Evolutionary conservation across 768 basidiomycete species (phyloP).

Genomic region (Pleurotus giganteus): DNA sequence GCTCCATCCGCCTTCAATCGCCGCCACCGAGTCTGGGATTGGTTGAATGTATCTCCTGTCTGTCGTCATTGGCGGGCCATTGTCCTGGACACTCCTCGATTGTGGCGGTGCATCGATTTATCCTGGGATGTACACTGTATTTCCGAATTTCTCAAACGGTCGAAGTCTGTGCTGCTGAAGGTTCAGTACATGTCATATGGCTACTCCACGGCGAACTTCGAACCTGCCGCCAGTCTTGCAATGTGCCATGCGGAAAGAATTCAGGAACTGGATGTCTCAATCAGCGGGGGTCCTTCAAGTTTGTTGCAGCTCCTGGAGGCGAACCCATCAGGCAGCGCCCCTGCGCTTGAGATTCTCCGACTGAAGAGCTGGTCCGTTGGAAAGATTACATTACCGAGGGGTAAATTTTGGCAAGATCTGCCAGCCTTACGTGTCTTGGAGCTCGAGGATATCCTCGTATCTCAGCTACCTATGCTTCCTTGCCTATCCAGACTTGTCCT

Average conservation of each 20-base stretch:
- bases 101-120: background rate
- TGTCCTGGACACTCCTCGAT: no score
- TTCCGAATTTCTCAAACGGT: background rate
- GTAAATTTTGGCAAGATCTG: background rate
- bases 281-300: background rate
- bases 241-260: conserved; percentile 2
- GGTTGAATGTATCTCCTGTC: no score
- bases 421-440: background rate
- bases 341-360: background rate
- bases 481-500: background rate
- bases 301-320: background rate
- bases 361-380: background rate
- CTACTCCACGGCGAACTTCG: background rate
- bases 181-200: background rate
- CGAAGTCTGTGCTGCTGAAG: background rate
- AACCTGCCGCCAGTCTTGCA: background rate
- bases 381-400: no score
- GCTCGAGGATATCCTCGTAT: background rate
- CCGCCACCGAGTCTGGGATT: no score
- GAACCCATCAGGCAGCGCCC: background rate
- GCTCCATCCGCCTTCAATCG: no score
- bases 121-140: background rate
- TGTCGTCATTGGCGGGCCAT: no score
- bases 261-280: background rate
- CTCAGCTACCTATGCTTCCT: background rate